A percentile compares a stretch with the other conserved stretches of the same genome.
Conservation (phyloP, 225 moss, liverwort and hornwort species). For the Pseudoscleropodium purum region DNA sequence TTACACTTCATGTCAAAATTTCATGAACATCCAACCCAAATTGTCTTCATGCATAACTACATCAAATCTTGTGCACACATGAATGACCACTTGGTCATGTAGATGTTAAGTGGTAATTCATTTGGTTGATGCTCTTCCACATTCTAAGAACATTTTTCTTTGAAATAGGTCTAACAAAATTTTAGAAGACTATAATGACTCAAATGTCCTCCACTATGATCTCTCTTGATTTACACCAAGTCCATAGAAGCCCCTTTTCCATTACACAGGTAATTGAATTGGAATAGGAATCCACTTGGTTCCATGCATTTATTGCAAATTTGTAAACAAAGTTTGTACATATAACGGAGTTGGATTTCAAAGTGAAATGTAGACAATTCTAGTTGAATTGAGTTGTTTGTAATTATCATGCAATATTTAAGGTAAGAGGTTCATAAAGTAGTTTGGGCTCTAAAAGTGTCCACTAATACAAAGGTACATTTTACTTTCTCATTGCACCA, state of each 20-base stretch:
- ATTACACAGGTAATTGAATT: not conserved
- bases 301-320: too few species aligned
- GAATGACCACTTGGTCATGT: too few species aligned
- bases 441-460: not conserved
- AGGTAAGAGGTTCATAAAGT: not conserved
- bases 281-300: not conserved
- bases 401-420: not conserved
- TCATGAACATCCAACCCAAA: too few species aligned
- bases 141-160: not conserved
- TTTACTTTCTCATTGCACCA: not conserved
- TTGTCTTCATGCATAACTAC: too few species aligned
- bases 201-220: not conserved
- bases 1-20: too few species aligned
- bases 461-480: not conserved
- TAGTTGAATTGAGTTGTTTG: not conserved
- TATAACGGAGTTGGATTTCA: not conserved
- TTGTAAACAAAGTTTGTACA: not conserved
- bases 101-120: not conserved
- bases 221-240: not conserved
- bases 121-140: not conserved
- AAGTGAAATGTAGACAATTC: not conserved
- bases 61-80: too few species aligned
- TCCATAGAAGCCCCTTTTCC: not conserved
- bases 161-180: not conserved
- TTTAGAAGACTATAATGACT: not conserved